Conservation (phyloP, 75 land plant species). For the Picea sitchensis region DNA sequence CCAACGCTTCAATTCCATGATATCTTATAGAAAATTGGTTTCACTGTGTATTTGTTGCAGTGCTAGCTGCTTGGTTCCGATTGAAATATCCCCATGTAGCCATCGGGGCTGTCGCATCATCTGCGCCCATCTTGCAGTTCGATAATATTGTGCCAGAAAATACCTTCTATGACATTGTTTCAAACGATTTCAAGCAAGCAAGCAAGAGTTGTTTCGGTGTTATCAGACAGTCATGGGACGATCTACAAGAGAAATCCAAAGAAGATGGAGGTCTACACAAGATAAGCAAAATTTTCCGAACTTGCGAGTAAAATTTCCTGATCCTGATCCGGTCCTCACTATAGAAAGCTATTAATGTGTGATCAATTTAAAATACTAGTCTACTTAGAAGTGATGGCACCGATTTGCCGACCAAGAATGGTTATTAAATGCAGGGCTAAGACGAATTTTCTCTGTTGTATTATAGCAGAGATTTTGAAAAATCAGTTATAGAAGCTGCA, state of each 20-base stretch:
- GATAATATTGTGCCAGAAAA: conserved; percentile 54
- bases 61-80: conserved; percentile 94
- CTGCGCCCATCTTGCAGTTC: conserved; percentile 79
- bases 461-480: neutral
- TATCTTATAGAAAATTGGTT: neutral
- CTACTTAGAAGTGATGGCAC: neutral
- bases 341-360: neutral
- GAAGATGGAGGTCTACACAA: conserved; percentile 41
- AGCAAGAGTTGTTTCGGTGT: conserved; percentile 54
- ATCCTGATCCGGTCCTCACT: no score
- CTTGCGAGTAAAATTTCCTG: conserved; percentile 47
- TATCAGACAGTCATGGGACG: conserved; percentile 61
- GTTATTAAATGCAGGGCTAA: neutral
- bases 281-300: conserved; percentile 42
- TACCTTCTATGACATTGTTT: conserved; percentile 51
- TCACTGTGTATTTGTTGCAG: conserved; percentile 20
- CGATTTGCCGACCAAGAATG: neutral
- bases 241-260: conserved; percentile 18
- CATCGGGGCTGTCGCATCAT: conserved; percentile 86
- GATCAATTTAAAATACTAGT: neutral
- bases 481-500: neutral
- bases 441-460: neutral
- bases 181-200: conserved; percentile 62
- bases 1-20: neutral
- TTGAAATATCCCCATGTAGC: conserved; percentile 91